Conservation (phyloP, 441 rosid genomes). For the Caryocar brasiliense region DNA sequence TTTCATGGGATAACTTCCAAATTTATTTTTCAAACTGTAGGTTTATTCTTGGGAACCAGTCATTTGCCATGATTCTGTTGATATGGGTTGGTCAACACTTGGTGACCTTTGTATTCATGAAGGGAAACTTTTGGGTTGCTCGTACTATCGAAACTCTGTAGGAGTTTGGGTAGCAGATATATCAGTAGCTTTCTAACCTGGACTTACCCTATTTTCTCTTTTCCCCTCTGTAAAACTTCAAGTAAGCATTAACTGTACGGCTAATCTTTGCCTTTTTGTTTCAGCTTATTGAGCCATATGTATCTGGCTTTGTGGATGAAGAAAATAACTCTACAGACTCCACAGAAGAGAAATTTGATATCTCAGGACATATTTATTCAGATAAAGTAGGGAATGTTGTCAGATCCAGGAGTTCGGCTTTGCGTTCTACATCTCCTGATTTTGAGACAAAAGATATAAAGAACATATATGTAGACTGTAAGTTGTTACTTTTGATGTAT, state of each 20-base stretch:
- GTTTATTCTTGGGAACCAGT: conserved; percentile 99
- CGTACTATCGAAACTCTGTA: conserved; percentile 60
- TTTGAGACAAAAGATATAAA: conserved; percentile 69
- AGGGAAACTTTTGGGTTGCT: conserved; percentile 80
- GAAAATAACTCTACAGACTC: conserved; percentile 27
- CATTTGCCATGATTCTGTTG: conserved; percentile 63
- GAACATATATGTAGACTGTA: conserved; percentile 90
- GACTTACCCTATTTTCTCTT: not conserved
- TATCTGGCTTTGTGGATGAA: conserved; percentile 33
- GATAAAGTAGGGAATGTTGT: conserved; percentile 32
- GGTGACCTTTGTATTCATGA: conserved; percentile 79
- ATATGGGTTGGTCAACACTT: conserved; percentile 88
- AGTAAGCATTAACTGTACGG: not conserved
- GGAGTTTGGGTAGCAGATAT: conserved; percentile 84
- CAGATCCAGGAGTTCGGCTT: conserved; percentile 27
- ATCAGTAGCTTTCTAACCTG: conserved; percentile 33
- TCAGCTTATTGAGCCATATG: conserved; percentile 70
- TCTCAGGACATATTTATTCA: conserved; percentile 27
- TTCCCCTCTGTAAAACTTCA: not conserved
- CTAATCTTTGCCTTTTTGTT: conserved; percentile 1
- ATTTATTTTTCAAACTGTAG: conserved; percentile 32
- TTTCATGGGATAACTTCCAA: conserved; percentile 9
- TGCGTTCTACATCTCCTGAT: conserved; percentile 49
- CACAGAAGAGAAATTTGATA: conserved; percentile 30
- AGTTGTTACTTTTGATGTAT: conserved; percentile 26